These are phyloP conservation scores for Diaporthe capsici DNA, from an alignment of 2,329 filamentous ascomycete genomes.

Conservation along the genomic window DNA sequence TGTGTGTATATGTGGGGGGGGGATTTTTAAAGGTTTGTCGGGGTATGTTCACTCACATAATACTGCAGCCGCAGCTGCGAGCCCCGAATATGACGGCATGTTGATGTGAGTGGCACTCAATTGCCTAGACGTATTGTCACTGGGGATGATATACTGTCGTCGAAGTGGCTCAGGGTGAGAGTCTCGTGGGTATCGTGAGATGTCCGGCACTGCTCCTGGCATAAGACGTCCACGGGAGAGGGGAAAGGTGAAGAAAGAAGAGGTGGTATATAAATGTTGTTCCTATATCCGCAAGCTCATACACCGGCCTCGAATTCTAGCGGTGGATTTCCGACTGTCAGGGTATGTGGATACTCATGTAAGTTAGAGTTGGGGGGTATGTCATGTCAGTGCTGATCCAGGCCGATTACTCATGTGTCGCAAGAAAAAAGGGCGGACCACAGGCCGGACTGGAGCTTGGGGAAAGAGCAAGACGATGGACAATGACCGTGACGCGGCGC, in stretches of 20 bases:
- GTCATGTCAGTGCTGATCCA: slow-evolving; percentile 21
- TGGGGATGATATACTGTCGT: background rate
- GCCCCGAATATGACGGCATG: slow-evolving; percentile 23
- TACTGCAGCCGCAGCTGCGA: slow-evolving; percentile 36
- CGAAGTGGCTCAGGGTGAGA: background rate
- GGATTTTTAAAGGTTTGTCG: too few relatives aligned
- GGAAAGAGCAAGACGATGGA: slow-evolving; percentile 4
- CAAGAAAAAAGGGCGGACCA: slow-evolving; percentile 16
- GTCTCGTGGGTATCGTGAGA: background rate
- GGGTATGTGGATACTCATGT: slow-evolving; percentile 16
- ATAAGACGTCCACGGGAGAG: background rate
- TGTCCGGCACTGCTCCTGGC: background rate
- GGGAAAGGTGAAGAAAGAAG: background rate
- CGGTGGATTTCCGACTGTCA: slow-evolving; percentile 21
- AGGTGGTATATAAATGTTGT: slow-evolving; percentile 14
- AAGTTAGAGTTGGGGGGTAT: slow-evolving; percentile 28
- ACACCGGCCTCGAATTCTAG: background rate
- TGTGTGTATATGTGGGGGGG: too few relatives aligned
- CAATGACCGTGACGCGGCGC: slow-evolving; percentile 31
- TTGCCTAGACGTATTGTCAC: background rate
- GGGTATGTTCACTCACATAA: slow-evolving; percentile 36
- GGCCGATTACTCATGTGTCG: slow-evolving; percentile 9
- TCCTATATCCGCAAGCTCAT: slow-evolving; percentile 13
- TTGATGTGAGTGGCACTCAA: background rate
- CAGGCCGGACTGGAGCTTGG: slow-evolving; percentile 35